Evolutionary conservation across 305 asterid genomes (phyloP).

Genomic region (Fraxinus latifolia): DNA sequence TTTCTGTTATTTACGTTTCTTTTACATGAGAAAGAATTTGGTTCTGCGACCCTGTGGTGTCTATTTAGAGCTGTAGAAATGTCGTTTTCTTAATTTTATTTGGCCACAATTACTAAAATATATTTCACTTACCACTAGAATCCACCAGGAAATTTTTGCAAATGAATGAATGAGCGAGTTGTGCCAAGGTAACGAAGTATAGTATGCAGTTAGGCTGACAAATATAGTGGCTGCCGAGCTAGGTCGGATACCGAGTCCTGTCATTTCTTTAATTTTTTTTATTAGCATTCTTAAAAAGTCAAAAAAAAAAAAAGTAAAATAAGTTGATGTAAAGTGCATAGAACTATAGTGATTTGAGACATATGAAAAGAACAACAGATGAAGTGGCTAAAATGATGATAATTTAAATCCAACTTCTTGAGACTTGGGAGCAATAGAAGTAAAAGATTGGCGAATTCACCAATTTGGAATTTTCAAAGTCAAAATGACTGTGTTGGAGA

Average conservation of each 20-base stretch:
- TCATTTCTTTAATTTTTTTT: background rate
- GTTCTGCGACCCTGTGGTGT: background rate
- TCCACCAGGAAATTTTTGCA: background rate
- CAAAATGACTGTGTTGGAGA: background rate
- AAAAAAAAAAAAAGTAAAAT: no score
- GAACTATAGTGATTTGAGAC: background rate
- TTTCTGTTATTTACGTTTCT: background rate
- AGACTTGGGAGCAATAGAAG: background rate
- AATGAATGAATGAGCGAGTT: background rate
- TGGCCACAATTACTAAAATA: background rate
- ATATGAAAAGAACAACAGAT: background rate
- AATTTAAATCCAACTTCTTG: background rate
- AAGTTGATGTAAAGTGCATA: background rate
- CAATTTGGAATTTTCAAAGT: background rate
- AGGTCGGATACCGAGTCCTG: background rate
- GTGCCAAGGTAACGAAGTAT: background rate
- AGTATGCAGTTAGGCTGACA: background rate
- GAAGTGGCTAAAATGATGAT: background rate
- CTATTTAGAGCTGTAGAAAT: background rate
- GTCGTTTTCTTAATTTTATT: background rate
- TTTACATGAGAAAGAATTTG: background rate
- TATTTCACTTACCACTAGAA: background rate
- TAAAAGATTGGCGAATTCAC: background rate
- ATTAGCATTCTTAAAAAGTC: no score
- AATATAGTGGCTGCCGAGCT: background rate